A percentile compares a stretch with the other conserved stretches of the same genome.
phyloP scores from a whole-genome alignment of 1,284 basidiomycete genomes.

The Cerrena zonata region DNA sequence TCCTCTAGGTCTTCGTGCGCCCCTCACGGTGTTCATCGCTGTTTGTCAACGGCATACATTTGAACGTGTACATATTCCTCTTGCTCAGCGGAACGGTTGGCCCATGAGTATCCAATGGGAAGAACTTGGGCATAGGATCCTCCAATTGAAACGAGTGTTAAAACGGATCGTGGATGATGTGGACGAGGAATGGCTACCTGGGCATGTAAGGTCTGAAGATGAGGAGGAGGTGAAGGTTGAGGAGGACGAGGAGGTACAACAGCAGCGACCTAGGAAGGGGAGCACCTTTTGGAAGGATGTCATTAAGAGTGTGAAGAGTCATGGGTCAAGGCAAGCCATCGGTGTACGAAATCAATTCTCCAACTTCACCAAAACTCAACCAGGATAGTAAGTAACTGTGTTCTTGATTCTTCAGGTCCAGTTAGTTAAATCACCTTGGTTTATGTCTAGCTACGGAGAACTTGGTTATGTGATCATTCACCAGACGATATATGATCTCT shows the following conservation, averaged over 20 bases:
- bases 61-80: constrained; percentile 63
- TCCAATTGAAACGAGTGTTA: constrained; percentile 41
- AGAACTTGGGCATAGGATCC: constrained; percentile 46
- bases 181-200: constrained; percentile 27
- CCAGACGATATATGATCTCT: constrained; percentile 68
- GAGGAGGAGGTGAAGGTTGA: constrained; percentile 10
- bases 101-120: constrained; percentile 65
- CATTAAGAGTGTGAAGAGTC: constrained; percentile 51
- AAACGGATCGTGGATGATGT: constrained; percentile 46
- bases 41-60: constrained; percentile 74
- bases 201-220: constrained; percentile 18
- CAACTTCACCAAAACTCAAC: constrained; percentile 70
- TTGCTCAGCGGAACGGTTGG: constrained; percentile 66
- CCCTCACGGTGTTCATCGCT: constrained; percentile 52
- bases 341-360: constrained; percentile 68
- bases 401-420: neutral
- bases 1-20: constrained; percentile 59
- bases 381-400: constrained; percentile 64
- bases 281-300: constrained; percentile 68
- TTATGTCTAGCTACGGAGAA: constrained; percentile 65
- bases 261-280: constrained; percentile 35
- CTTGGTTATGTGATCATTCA: constrained; percentile 71
- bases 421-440: no score
- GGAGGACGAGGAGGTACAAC: constrained; percentile 13
- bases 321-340: constrained; percentile 57